A percentile compares a stretch with the other conserved stretches of the same genome.
Evolutionary conservation across 345 rosid species (phyloP).

Genomic region (Hibiscus syriacus): DNA sequence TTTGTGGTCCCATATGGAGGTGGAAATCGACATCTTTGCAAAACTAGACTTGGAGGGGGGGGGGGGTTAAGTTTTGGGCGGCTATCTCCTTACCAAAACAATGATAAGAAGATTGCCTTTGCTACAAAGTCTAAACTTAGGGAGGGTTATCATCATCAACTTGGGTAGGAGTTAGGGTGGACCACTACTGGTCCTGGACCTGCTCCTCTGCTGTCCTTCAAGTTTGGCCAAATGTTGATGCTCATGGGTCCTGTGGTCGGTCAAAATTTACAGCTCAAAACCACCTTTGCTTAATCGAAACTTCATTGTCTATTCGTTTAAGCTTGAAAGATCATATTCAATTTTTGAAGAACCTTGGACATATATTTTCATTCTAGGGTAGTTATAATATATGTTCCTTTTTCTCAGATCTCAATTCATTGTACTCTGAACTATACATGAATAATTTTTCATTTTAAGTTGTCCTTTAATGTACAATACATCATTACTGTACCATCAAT

Average conservation of each 20-base stretch:
- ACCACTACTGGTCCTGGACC: neutral
- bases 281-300: neutral
- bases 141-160: neutral
- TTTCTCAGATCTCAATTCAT: too few species aligned
- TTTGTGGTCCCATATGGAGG: constrained; percentile 1
- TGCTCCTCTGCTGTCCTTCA: constrained; percentile 3
- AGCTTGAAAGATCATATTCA: too few species aligned
- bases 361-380: too few species aligned
- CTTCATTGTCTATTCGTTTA: too few species aligned
- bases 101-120: neutral
- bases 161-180: neutral
- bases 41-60: neutral
- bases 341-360: too few species aligned
- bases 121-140: neutral
- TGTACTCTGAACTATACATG: too few species aligned
- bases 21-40: too few species aligned
- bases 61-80: neutral
- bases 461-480: too few species aligned
- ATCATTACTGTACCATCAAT: neutral
- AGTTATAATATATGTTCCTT: too few species aligned
- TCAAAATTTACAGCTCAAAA: constrained; percentile 1
- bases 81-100: neutral
- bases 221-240: neutral
- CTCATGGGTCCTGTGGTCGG: neutral
- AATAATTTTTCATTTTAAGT: too few species aligned